Conservation (phyloP, 208 protist genomes). For the Acanthamoeba polyphaga region DNA sequence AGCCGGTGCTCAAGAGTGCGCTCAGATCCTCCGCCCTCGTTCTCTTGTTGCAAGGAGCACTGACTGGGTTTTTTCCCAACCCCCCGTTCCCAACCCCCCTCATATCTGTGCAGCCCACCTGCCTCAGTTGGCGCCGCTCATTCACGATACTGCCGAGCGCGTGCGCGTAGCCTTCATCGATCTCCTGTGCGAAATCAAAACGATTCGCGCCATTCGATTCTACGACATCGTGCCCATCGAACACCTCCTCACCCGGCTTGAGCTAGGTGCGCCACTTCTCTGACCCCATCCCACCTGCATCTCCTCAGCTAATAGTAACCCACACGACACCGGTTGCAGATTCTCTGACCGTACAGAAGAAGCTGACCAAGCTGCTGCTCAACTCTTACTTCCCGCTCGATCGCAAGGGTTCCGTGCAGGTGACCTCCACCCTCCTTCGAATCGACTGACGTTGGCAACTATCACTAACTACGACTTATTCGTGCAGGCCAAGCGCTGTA, state of each 20-base stretch:
- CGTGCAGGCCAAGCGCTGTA: slow-evolving; percentile 27
- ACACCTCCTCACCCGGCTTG: slow-evolving; percentile 79
- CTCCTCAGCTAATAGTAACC: neutral
- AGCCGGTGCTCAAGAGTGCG: slow-evolving; percentile 60
- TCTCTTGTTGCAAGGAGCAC: neutral
- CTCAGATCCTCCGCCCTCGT: neutral
- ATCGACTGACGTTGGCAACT: too few relatives aligned
- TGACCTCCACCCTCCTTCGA: neutral
- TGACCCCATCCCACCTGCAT: too few relatives aligned
- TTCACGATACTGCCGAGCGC: slow-evolving; percentile 88
- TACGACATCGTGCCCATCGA: slow-evolving; percentile 85
- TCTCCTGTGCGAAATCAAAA: slow-evolving; percentile 84
- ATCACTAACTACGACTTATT: neutral
- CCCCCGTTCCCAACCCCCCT: too few relatives aligned
- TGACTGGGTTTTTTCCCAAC: neutral
- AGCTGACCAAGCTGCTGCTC: slow-evolving; percentile 17
- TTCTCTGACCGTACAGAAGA: neutral
- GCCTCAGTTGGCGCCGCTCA: slow-evolving; percentile 76
- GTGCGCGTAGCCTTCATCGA: slow-evolving; percentile 83
- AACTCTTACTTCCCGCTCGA: slow-evolving; percentile 61
- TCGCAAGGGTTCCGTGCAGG: slow-evolving; percentile 37
- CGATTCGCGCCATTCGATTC: slow-evolving; percentile 82
- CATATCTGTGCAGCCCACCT: slow-evolving; percentile 58
- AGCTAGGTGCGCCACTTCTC: slow-evolving; percentile 24
- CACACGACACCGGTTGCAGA: neutral